phyloP scores from a whole-genome alignment of 805 yeast genomes.

The Candida pseudoglaebosa region DNA sequence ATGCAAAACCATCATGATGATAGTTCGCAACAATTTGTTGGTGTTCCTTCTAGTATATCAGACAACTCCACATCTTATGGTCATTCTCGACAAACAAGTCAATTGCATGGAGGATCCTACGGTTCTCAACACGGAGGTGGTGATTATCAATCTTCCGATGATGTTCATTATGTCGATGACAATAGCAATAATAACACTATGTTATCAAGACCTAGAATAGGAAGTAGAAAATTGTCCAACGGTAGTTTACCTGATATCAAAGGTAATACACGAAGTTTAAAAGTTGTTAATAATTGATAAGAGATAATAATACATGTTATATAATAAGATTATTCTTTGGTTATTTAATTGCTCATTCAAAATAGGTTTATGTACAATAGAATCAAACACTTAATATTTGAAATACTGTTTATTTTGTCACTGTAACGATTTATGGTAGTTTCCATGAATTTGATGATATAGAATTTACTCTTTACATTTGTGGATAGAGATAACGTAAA shows the following conservation, averaged over 20 bases:
- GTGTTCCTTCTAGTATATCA: constrained; percentile 2
- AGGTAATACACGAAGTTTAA: constrained; percentile 43
- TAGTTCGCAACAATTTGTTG: constrained; percentile 2
- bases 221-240: constrained; percentile 49
- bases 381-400: neutral
- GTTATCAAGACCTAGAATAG: constrained; percentile 24
- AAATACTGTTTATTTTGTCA: no score
- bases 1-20: constrained; percentile 4
- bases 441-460: no score
- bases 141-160: constrained; percentile 10
- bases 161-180: constrained; percentile 7
- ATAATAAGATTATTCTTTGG: neutral
- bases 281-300: constrained; percentile 41
- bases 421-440: no score
- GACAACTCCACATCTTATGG: constrained; percentile 4
- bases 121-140: constrained; percentile 4
- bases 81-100: constrained; percentile 6
- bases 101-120: constrained; percentile 4
- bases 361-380: neutral
- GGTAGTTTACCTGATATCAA: constrained; percentile 52
- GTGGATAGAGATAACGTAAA: no score
- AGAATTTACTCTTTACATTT: no score
- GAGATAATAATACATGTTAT: neutral
- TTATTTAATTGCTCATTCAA: no score
- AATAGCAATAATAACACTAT: constrained; percentile 3